A percentile compares a stretch with the other conserved stretches of the same genome.
phyloP scores from a whole-genome alignment of 2,329 filamentous ascomycete genomes.

The Apiospora saccharicola region DNA sequence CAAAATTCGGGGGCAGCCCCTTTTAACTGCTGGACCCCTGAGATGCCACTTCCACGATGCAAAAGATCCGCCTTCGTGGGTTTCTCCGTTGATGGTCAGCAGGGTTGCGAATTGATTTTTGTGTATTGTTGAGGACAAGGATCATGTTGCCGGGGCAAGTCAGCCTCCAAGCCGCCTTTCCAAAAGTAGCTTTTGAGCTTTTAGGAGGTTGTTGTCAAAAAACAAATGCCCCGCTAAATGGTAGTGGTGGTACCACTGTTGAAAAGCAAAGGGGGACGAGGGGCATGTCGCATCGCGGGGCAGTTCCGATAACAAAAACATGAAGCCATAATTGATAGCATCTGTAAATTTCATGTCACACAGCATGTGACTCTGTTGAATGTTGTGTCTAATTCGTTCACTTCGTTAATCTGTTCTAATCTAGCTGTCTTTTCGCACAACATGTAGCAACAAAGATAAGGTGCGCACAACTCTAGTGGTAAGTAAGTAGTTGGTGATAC shows the following conservation, averaged over 20 bases:
- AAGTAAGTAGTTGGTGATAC: background rate
- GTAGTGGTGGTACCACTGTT: background rate
- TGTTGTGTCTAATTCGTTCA: constrained; percentile 3
- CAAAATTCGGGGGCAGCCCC: background rate
- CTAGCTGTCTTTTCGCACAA: background rate
- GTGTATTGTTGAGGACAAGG: constrained; percentile 13
- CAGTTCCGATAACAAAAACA: background rate
- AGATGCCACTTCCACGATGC: background rate
- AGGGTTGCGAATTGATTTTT: background rate
- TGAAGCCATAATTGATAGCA: background rate
- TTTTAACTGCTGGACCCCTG: constrained; percentile 5
- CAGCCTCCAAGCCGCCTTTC: constrained; percentile 5
- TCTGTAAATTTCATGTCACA: background rate
- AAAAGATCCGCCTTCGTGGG: background rate
- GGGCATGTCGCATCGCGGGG: background rate
- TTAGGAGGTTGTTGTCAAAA: background rate
- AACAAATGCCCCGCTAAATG: background rate
- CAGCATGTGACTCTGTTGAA: background rate
- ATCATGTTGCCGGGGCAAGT: constrained; percentile 9
- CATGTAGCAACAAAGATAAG: background rate
- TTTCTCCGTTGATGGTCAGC: background rate
- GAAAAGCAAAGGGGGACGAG: background rate
- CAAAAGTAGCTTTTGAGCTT: background rate
- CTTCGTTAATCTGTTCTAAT: constrained; percentile 14
- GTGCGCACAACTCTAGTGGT: background rate